Percentiles rank a stretch among this genome's conserved stretches.
Conservation (phyloP, 148 eudicot genomes). For the Cornus florida region DNA sequence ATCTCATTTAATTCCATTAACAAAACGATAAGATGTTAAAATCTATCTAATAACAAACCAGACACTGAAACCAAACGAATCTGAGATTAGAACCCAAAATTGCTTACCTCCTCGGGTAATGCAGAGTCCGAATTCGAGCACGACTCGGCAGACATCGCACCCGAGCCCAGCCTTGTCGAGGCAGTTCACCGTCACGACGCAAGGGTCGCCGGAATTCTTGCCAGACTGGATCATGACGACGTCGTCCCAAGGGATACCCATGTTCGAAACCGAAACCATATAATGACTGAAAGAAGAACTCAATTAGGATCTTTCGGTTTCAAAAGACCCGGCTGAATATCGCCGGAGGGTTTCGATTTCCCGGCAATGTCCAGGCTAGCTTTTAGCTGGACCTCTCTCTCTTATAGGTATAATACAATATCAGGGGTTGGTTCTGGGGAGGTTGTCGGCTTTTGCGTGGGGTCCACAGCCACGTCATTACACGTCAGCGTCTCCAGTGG, state of each 20-base stretch:
- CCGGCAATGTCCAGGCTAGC: neutral
- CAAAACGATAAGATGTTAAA: no score
- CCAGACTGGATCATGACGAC: constrained; percentile 59
- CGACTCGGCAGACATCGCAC: constrained; percentile 64
- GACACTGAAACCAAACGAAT: neutral
- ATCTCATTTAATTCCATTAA: neutral
- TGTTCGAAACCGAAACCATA: constrained; percentile 3
- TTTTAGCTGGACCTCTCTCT: neutral
- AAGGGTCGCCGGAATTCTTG: constrained; percentile 47
- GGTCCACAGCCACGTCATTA: no score
- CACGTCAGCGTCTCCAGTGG: no score
- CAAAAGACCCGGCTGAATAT: neutral
- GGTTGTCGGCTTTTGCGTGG: no score
- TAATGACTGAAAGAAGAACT: no score
- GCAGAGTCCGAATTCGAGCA: constrained; percentile 74
- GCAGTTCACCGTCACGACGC: constrained; percentile 69
- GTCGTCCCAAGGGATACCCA: constrained; percentile 67
- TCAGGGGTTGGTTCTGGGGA: no score
- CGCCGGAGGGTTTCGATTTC: neutral
- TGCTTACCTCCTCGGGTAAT: constrained; percentile 65
- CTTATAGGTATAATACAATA: neutral
- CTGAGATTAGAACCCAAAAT: neutral
- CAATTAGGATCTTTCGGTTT: neutral
- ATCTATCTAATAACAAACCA: no score
- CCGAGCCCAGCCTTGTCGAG: constrained; percentile 80